Evolutionary conservation across 441 rosid species (phyloP).

Genomic region (Daphne laureola): DNA sequence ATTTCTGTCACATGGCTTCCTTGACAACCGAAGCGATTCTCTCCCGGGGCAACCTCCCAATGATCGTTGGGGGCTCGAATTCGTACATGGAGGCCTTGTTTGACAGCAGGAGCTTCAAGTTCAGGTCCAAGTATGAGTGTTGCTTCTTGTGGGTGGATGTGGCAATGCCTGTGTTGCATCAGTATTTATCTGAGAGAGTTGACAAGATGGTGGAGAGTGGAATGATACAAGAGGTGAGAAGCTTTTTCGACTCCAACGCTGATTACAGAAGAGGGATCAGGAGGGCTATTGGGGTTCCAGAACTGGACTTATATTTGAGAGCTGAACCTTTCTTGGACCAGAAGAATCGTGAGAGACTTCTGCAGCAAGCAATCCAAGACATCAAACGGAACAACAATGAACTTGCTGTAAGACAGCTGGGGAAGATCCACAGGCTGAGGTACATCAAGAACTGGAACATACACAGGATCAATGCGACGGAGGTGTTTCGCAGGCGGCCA

Average conservation of each 20-base stretch:
- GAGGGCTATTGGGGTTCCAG: conserved; percentile 69
- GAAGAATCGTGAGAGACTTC: conserved; percentile 20
- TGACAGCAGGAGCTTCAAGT: conserved; percentile 17
- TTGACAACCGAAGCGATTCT: conserved; percentile 29
- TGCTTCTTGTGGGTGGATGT: conserved; percentile 36
- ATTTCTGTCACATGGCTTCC: conserved; percentile 41
- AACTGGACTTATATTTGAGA: conserved; percentile 45
- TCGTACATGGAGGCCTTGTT: conserved; percentile 26
- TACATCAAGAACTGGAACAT: conserved; percentile 50
- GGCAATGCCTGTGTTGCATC: conserved; percentile 21
- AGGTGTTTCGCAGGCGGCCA: conserved; percentile 30
- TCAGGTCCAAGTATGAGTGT: conserved; percentile 26
- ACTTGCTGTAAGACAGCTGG: conserved; percentile 47
- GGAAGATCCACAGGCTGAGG: conserved; percentile 50
- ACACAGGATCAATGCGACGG: conserved; percentile 55
- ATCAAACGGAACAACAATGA: conserved; percentile 46
- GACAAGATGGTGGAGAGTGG: conserved; percentile 32
- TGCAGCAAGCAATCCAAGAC: conserved; percentile 37
- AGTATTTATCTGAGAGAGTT: conserved; percentile 22
- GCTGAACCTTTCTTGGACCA: conserved; percentile 25
- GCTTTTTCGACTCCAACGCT: conserved; percentile 24
- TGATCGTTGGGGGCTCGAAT: conserved; percentile 29
- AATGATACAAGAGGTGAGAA: conserved; percentile 23
- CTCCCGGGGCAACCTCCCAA: conserved; percentile 26
- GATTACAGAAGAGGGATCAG: conserved; percentile 49